Base-by-base conservation (phyloP, 192 early-diverging fungal genomes). In the Coemansia sp. region DNA sequence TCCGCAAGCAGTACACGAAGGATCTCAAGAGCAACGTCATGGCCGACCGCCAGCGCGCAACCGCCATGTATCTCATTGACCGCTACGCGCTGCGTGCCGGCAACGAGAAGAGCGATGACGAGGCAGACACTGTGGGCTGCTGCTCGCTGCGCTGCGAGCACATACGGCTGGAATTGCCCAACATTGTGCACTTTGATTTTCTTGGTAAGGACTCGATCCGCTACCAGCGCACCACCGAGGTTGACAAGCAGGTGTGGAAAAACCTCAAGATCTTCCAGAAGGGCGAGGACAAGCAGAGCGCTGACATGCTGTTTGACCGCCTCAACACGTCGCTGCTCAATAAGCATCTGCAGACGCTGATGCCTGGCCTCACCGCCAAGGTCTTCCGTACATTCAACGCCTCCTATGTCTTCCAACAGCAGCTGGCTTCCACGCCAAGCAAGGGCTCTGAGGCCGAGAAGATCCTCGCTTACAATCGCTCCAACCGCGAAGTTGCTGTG, bases 351-450 rank as follows among this genome's bases (percentile, higher is more conserved):
- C 87, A 88, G 37, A 88, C 67, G 41, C 88, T 92, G 68, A 98
- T 97, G 95, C 82, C 86, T 13, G 95, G 96, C 6, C 77, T 99
- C 56, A 95, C 94, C 6, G 97, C 96, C 54, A 99, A 99, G 77
- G 97, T 99, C 15, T 99, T 99, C 84, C 96, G 97, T 93, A 99
- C 97, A 23, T 97, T 88, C 80, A 99, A 99, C 70, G 97, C 97
- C 8, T 97, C 95, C 15, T 84, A 85, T 65, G 95, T 94, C 4
- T 96, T 97, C 86, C 94, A 97, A 81, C 83, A 93, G 56, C 89
- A 99, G 79, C 84, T 98, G 26, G 76, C 77, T 56, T 73, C 84
- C 66, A 96, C 93, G 13, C 89, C 89, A 2, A 62, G 50, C 7
- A 76, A 89, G 12, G 93, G 90, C 18, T 87, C 90, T 0, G 77